Base-by-base conservation (phyloP, 73 alveolate species). In the Paramecium sonneborni region DNA sequence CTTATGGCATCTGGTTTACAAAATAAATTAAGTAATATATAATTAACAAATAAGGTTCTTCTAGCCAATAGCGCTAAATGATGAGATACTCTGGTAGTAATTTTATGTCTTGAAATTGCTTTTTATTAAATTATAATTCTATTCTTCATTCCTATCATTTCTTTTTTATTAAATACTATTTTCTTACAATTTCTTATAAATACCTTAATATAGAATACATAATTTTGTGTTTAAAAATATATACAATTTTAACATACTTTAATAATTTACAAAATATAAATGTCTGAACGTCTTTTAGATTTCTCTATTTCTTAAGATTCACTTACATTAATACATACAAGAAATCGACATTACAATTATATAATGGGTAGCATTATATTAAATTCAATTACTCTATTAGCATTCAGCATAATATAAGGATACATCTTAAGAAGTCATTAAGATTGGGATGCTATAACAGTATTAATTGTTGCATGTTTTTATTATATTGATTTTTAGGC, bases 1-100 rank as follows among this genome's bases (percentile, higher is more conserved):
- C 43, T 79, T 21, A 79, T 79, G 90, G 90, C 90, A 26, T 79
- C 90, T 14, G 90, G 90, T 30, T 41, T 79, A 2, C 28, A 79
- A 46, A 79, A 79, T 62, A 62, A 79, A 79, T 32, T 79, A 39
- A 79, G 90, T 79, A 79, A 43, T 9, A 39, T 14, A 9, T 38
- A 43, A 21, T 23, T 43, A 44, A 23, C 32, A 79, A 30, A 39
- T 79, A 62, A 79, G 90, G 39, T 39, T 79, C 90, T 43, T 79
- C 90, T 44, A 79, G 90, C 24, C 32, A 79, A 39, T 79, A 79
- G 55, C 69, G 90, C 68, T 52, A 62, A 62, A 62, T 62, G 84
- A 62, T 62, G 84, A 62, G 84, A 62, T 62, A 62, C 24, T 62
- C 84, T 62, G 84, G 84, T 62, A 62, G 84, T 62, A 62, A 62